These are phyloP conservation scores for Lagenidium sp. DNA, from an alignment of 352 stramenopile species.

Conservation along the genomic window DNA sequence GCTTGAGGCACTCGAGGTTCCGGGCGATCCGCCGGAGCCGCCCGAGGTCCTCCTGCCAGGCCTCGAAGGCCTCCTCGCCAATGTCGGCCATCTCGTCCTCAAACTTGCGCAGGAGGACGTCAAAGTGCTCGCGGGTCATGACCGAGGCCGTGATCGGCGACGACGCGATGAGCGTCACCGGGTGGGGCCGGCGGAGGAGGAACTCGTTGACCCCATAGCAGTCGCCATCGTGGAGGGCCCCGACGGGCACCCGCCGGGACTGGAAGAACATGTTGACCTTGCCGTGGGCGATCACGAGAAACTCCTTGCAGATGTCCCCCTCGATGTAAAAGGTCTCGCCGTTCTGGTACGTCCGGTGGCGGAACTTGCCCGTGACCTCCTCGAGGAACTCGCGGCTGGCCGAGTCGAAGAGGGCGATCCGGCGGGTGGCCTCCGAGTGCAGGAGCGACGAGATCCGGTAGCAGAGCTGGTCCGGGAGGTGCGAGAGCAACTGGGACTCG, in stretches of 20 bases:
- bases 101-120: constrained; percentile 51
- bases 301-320: constrained; percentile 61
- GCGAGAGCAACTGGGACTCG: constrained; percentile 52
- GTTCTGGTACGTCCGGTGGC: constrained; percentile 58
- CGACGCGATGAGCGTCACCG: constrained; percentile 33
- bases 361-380: constrained; percentile 76
- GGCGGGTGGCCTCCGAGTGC: constrained; percentile 46
- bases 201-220: constrained; percentile 67
- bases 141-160: constrained; percentile 52
- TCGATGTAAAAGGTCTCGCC: constrained; percentile 62
- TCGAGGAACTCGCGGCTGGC: constrained; percentile 59
- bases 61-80: constrained; percentile 25
- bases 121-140: constrained; percentile 70
- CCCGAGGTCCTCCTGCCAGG: constrained; percentile 28
- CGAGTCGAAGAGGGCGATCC: constrained; percentile 48
- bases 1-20: constrained; percentile 42
- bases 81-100: constrained; percentile 45
- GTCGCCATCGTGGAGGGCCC: constrained; percentile 48
- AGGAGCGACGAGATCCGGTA: constrained; percentile 67
- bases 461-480: constrained; percentile 65
- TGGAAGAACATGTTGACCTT: constrained; percentile 62
- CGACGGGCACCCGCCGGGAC: constrained; percentile 30
- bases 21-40: constrained; percentile 20
- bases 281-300: constrained; percentile 49
- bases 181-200: constrained; percentile 29